Percentiles rank a stretch among this genome's conserved stretches.
Conservation (phyloP, 768 basidiomycete species). For the Amyloporia xantha region DNA sequence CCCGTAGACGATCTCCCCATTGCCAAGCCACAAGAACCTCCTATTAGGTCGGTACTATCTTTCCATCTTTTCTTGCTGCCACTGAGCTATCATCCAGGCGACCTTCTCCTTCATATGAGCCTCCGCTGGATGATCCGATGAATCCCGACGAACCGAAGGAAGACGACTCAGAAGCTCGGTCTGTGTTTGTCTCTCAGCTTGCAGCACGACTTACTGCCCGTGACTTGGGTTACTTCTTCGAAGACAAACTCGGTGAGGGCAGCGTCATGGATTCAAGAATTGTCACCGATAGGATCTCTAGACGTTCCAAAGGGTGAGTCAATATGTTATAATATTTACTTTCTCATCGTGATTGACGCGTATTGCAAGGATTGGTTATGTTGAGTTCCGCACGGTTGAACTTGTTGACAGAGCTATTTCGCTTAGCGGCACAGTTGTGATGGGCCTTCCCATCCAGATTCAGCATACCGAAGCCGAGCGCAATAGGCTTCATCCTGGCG, state of each 20-base stretch:
- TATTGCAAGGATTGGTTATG: conserved; percentile 84
- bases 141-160: conserved; percentile 87
- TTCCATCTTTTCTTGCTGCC: conserved; percentile 6
- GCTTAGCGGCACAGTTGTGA: conserved; percentile 91
- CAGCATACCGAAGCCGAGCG: conserved; percentile 96
- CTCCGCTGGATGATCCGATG: conserved; percentile 50
- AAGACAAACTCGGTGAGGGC: conserved; percentile 91
- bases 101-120: conserved; percentile 65
- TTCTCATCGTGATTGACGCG: not conserved
- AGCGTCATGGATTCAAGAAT: conserved; percentile 94
- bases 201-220: conserved; percentile 94
- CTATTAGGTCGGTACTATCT: conserved; percentile 35
- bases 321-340: not conserved
- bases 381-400: conserved; percentile 90
- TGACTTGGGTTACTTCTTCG: conserved; percentile 98
- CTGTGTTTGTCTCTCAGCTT: conserved; percentile 97
- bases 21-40: conserved; percentile 31
- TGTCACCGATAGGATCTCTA: conserved; percentile 90
- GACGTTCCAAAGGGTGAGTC: conserved; percentile 91
- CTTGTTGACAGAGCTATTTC: conserved; percentile 86
- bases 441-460: conserved; percentile 96
- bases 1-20: not conserved
- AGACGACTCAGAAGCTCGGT: conserved; percentile 96
- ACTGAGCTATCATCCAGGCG: conserved; percentile 37
- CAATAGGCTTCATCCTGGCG: conserved; percentile 83